Evolutionary conservation across 2,329 filamentous ascomycete genomes (phyloP), one percentile per base, ranked within the genome.

Genomic region (Elsinoe fawcettii): DNA sequence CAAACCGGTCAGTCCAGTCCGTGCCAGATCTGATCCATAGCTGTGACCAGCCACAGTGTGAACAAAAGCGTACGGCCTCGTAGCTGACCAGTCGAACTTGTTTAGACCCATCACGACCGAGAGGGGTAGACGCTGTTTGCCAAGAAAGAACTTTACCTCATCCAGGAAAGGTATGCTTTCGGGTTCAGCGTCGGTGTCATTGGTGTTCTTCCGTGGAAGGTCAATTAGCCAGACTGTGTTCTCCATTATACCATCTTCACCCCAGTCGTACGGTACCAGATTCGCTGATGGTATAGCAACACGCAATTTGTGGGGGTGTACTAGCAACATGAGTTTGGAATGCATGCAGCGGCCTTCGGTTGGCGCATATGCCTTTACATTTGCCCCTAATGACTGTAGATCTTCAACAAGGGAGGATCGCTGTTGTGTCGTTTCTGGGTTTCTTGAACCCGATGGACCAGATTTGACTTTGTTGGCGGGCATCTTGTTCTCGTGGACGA

Each of bases 221-320:
- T 99, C 93, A 62, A 99, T 91, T n/a, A 97, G 68, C 68, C 96
- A 97, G 6, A 91, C 83, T 64, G 85, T 86, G 55, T 96, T 96
- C 71, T 96, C 91, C 84, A 96, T 87, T 1, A 84, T 73, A 1
- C 88, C 88, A 1, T 78, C 80, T 69, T 95, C 89, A 8, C 91
- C 92, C 91, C 93, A 97, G 67, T 99, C 92, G 65, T 88, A 90
- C 6, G 82, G 78, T 11, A 87, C 84, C 51, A 96, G 75, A 65
- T 99, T 99, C 1, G 90, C 93, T 2, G 86, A 92, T 0, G 93
- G 90, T 1, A 97, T 77, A 1, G 87, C 92, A 44, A 99, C 78
- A 5, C 93, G 83, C 14, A 96, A 71, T 68, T 90, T 84, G 1
- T 73, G 73, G 0, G 80, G 73, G 64, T 90, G 88, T 64, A 90